Evolutionary conservation across 2,329 filamentous ascomycete genomes (phyloP).

Genomic region (Alternaria burnsii): DNA sequence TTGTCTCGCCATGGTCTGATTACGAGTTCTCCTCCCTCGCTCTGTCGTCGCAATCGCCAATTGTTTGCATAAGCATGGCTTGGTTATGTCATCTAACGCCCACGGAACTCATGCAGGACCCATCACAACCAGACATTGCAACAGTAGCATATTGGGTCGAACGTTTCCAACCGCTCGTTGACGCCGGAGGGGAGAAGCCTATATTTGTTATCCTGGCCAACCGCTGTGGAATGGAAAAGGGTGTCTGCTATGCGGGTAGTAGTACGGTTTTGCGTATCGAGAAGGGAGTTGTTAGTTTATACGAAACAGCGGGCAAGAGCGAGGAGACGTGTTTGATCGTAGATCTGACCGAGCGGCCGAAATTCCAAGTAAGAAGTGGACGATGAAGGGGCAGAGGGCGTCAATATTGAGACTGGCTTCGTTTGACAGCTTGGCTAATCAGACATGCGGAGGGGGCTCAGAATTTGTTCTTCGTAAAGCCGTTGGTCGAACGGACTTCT

Average conservation of each 20-base stretch:
- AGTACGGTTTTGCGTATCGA: constrained; percentile 74
- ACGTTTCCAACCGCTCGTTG: constrained; percentile 69
- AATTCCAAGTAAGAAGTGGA: constrained; percentile 46
- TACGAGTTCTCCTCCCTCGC: constrained; percentile 69
- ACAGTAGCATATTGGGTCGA: constrained; percentile 79
- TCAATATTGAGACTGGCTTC: neutral
- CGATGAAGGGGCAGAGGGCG: constrained; percentile 15
- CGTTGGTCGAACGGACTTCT: neutral
- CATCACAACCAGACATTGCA: constrained; percentile 70
- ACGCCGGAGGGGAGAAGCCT: constrained; percentile 54
- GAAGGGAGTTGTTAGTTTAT: constrained; percentile 71
- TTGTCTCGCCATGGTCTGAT: constrained; percentile 64
- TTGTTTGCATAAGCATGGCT: constrained; percentile 79
- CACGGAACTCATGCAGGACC: constrained; percentile 58
- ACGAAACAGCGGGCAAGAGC: constrained; percentile 74
- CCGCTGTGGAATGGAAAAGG: constrained; percentile 71
- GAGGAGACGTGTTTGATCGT: constrained; percentile 74
- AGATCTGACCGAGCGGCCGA: constrained; percentile 62
- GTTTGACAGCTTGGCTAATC: neutral
- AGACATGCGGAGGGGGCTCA: neutral
- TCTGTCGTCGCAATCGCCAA: constrained; percentile 63
- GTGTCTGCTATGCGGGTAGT: constrained; percentile 75
- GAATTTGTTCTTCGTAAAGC: neutral
- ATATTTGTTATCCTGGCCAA: constrained; percentile 77
- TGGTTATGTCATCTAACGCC: constrained; percentile 71